Conservation (phyloP, 345 rosid species). For the Hirschfeldia incana region DNA sequence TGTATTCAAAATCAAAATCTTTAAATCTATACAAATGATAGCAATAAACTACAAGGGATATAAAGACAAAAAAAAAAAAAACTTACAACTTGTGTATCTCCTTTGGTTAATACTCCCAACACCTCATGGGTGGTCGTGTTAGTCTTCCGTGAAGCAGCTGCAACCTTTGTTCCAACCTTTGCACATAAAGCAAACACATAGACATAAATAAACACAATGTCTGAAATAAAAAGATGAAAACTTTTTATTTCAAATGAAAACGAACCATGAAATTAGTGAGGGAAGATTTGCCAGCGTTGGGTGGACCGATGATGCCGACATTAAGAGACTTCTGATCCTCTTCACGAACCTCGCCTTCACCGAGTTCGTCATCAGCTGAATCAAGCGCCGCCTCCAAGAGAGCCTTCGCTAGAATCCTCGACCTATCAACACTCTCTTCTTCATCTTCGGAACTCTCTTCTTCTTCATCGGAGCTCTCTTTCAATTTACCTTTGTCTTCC, state of each 20-base stretch:
- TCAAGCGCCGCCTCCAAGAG: slow-evolving; percentile 76
- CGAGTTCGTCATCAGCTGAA: slow-evolving; percentile 58
- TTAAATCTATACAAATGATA: too few species aligned
- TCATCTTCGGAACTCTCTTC: slow-evolving; percentile 46
- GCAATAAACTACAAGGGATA: too few species aligned
- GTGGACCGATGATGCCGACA: slow-evolving; percentile 93
- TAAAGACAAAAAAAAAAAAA: slow-evolving; percentile 12
- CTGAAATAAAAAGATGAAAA: neutral
- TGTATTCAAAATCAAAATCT: too few species aligned
- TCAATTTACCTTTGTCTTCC: slow-evolving; percentile 41
- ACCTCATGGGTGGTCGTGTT: slow-evolving; percentile 97
- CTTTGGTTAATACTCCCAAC: slow-evolving; percentile 82
- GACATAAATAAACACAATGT: neutral
- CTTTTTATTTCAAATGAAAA: neutral
- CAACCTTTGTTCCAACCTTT: slow-evolving; percentile 88
- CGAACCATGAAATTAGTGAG: slow-evolving; percentile 82
- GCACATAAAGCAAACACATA: neutral
- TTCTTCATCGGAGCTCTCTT: neutral
- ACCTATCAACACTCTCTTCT: slow-evolving; percentile 47
- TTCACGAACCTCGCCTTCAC: slow-evolving; percentile 65
- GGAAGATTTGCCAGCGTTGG: slow-evolving; percentile 93
- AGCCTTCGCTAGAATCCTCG: slow-evolving; percentile 67
- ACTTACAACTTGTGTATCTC: slow-evolving; percentile 78
- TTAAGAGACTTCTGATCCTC: slow-evolving; percentile 92
- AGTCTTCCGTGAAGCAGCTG: slow-evolving; percentile 94